phyloP scores from a whole-genome alignment of 176 grass and related monocot genomes.

The Areca catechu region DNA sequence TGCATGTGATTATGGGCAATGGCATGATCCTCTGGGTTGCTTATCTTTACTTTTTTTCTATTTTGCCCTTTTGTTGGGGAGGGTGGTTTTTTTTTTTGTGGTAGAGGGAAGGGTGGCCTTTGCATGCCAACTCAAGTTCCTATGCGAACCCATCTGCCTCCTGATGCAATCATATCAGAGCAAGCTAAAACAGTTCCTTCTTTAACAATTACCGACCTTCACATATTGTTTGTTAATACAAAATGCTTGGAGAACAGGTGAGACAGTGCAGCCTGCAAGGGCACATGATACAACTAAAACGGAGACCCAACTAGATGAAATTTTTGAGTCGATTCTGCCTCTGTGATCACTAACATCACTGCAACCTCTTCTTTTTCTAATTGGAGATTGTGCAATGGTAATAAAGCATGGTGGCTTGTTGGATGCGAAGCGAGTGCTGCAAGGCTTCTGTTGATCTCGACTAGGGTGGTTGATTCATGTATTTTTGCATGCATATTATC shows the following conservation, averaged over 20 bases:
- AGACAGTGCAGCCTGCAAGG: constrained; percentile 80
- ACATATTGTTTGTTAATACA: constrained; percentile 2
- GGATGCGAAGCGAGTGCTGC: background rate
- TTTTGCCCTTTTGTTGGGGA: no score
- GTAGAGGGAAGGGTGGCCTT: no score
- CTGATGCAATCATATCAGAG: no score
- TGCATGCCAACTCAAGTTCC: no score
- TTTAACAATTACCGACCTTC: background rate
- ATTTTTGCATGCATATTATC: constrained; percentile 50
- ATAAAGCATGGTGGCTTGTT: constrained; percentile 3
- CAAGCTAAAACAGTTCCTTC: no score
- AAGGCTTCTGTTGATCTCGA: background rate
- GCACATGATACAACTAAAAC: constrained; percentile 56
- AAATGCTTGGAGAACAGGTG: constrained; percentile 40
- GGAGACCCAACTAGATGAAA: constrained; percentile 27
- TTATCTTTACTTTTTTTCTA: no score
- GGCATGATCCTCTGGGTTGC: no score
- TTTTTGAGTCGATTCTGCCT: constrained; percentile 25
- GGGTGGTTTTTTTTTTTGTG: no score
- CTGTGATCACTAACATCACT: background rate
- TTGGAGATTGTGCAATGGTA: constrained; percentile 24
- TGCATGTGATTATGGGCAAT: no score
- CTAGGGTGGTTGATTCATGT: constrained; percentile 48
- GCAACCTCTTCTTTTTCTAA: constrained; percentile 23
- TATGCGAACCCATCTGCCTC: no score